These are phyloP conservation scores for Trichaptum fuscoviolaceum DNA, from an alignment of 768 basidiomycete genomes.

Conservation along the genomic window DNA sequence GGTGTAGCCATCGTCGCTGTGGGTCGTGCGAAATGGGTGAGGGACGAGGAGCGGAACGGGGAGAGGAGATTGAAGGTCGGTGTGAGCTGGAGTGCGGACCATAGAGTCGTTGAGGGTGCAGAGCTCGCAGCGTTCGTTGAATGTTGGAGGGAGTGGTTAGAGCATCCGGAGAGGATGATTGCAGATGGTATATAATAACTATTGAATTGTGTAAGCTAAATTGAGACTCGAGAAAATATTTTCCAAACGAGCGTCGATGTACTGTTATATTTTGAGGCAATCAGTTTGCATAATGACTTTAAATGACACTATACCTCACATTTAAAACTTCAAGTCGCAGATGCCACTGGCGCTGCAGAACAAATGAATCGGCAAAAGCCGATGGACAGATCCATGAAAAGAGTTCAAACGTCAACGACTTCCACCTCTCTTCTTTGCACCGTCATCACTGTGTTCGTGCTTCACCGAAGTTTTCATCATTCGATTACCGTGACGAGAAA, in stretches of 20 bases:
- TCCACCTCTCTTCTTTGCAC: no score
- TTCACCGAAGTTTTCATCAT: no score
- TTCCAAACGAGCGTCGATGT: no score
- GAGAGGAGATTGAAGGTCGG: slow-evolving; percentile 54
- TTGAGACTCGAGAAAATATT: not conserved
- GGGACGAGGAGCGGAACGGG: slow-evolving; percentile 58
- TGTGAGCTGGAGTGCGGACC: slow-evolving; percentile 83
- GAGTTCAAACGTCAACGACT: no score
- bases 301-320: no score
- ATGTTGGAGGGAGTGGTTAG: slow-evolving; percentile 76
- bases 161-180: slow-evolving; percentile 65
- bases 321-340: no score
- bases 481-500: no score
- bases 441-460: not conserved
- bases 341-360: not conserved
- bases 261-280: no score
- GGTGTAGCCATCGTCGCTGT: slow-evolving; percentile 84
- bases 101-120: slow-evolving; percentile 83
- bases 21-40: slow-evolving; percentile 72
- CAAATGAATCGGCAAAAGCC: not conserved
- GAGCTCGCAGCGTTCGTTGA: slow-evolving; percentile 88
- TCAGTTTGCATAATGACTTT: no score
- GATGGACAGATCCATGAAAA: not conserved
- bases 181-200: slow-evolving; percentile 38
- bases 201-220: not conserved